Base-by-base conservation (phyloP, 2,329 filamentous ascomycete species). In the Paraconiothyrium brasiliense region DNA sequence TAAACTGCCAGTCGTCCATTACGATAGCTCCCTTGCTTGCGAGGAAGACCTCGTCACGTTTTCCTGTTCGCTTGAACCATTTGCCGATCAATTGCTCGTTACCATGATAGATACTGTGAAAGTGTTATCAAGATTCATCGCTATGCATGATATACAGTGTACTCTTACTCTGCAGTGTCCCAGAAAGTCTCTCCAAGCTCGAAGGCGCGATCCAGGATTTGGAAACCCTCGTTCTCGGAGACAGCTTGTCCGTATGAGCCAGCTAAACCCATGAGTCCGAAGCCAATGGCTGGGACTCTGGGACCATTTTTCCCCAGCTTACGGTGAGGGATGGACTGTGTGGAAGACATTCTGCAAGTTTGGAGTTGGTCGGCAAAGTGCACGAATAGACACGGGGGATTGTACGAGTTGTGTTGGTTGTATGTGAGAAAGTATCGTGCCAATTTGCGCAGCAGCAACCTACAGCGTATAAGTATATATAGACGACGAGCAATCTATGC, bases 291-390 rank as follows among this genome's bases (percentile, higher is more conserved):
- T 3, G 82, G 79, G 35, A 89, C 82, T 22, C 80, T 67, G 0
- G 84, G 84, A 16, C 85, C 85, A 66, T 84, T 79, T 62, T 81
- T 83, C 62, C 86, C 85, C 14, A 88, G 78, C 43, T 80, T 79
- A 59, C 79, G 80, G 34, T 79, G 83, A 4, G 80, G 79, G 20
- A 82, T 11, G 7, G 43, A 9, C 5, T 52, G n/a, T 11, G 7
- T 27, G 35, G 49, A 41, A 41, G 49, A 14, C 35, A 52, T 52
- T 32, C 1, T 41, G 9, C 13, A 37, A 8, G 37, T 51, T 4
- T 10, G 13, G 13, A 22, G 54, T 6, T 8, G 16, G 20, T 20
- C 20, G 27, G 10, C 13, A 24, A n/a, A 13, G 5, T 46, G 24
- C 20, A 5, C 24, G 22, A 24, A 32, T 2, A 32, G 20, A 24